Percentiles rank a stretch among this genome's conserved stretches.
Evolutionary conservation across 768 basidiomycete species (phyloP).

Genomic region (Mycena epipterygia): DNA sequence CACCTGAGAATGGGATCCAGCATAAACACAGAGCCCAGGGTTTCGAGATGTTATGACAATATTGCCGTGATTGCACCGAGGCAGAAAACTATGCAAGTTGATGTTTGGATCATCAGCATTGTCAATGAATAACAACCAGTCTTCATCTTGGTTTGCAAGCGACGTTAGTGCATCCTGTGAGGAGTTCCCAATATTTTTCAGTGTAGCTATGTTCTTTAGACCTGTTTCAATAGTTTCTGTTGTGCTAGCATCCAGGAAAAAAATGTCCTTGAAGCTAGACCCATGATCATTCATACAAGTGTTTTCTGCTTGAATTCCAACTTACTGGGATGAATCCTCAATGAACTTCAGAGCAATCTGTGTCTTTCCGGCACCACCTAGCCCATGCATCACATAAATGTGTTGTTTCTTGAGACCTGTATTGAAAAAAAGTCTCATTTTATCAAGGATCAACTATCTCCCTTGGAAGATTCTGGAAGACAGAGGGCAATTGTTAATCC

Average conservation of each 20-base stretch:
- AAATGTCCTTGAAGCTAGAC: constrained; percentile 20
- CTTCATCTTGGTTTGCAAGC: not conserved
- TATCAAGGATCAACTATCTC: not conserved
- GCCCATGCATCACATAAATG: too few relatives aligned
- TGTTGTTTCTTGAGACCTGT: constrained; percentile 22
- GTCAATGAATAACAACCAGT: constrained; percentile 19
- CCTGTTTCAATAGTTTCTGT: constrained; percentile 6
- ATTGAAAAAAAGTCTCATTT: constrained; percentile 8
- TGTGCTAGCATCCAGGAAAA: constrained; percentile 21
- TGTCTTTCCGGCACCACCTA: too few relatives aligned
- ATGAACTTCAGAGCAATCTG: too few relatives aligned
- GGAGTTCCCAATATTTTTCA: not conserved
- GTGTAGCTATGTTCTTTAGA: constrained; percentile 20
- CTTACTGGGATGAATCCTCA: constrained; percentile 1
- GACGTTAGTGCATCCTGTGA: constrained; percentile 4
- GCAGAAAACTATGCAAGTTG: constrained; percentile 14
- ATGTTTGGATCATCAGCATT: constrained; percentile 25
- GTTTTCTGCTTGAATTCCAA: not conserved
- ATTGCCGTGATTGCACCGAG: constrained; percentile 26
- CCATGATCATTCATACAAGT: not conserved
- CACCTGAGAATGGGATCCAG: not conserved
- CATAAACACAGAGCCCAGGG: constrained; percentile 13
- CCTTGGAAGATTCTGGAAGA: constrained; percentile 7
- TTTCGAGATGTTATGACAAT: constrained; percentile 32
- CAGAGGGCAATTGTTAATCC: constrained; percentile 14